Evolutionary conservation across 2,329 filamentous ascomycete genomes (phyloP), one percentile per base, ranked within the genome.

Genomic region (Colletotrichum sp.): DNA sequence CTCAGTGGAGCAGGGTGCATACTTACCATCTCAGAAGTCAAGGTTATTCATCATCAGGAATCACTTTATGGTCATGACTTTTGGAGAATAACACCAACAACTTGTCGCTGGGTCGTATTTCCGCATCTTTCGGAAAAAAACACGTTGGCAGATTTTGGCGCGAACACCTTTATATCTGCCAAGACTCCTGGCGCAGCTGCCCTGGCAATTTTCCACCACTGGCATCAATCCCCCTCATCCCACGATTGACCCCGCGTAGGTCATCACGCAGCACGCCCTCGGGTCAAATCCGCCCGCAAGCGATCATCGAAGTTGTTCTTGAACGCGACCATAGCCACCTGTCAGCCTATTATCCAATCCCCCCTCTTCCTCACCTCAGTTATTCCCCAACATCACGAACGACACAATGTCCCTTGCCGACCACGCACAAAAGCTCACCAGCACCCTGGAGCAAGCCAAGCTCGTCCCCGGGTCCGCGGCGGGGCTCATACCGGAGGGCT

Each of bases 391-490:
- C n/a, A 8, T 27, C 65, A 16, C 27, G 8, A 27, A 54, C 7
- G 21, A 16, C 16, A 51, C 4, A 36, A 74, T 74, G 72, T 31
- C 75, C 2, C 75, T 76, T 29, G 58, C 59, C 33, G 76, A 77
- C 24, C 76, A 80, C 75, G 61, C 74, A 18, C 51, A 55, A 43
- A 76, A 77, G 21, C 76, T 85, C 8, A 72, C 70, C 5, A 74
- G 33, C 67, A 83, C 84, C 24, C 79, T 87, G 13, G 76, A 79
- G n/a, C 76, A 82, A 31, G 83, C 83, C 21, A 80, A 80, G 29
- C 81, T 87, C n/a, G 81, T 84, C 4, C 85, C 85, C 6, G 85
- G 85, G 12, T 71, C 81, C 4, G 84, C 84, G n/a, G 77, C 78
- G 11, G 76, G 47, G 16, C 76, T 89, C 57, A 85, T 89, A 54